Base-by-base conservation (phyloP, 2,329 filamentous ascomycete genomes). In the Diaporthe sp. region DNA sequence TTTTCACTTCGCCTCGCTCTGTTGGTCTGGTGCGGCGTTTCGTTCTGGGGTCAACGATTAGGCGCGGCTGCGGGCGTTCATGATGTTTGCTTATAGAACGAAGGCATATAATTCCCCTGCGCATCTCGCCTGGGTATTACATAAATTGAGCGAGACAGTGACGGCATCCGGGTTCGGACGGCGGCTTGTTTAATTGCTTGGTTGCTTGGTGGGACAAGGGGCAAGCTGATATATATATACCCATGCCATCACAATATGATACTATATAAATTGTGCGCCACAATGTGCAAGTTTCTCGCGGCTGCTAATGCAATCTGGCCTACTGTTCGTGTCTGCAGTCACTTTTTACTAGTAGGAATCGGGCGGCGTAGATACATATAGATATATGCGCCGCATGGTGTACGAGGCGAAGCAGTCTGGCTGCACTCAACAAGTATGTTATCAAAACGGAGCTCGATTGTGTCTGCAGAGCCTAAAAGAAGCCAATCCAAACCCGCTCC, bases 381-480 rank as follows among this genome's bases (percentile, higher is more conserved):
- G 31, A 53, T 10, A n/a, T 39, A 19, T 65, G 42, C 31, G 5
- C 19, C 6, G 13, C 25, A 46, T 9, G 10, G 4, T 22, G 13
- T 9, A n/a, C 22, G 22, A 8, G 28, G 49, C 17, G 31, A 37
- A n/a, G 34, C 44, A 34, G 9, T 46, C 25, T 71, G 22, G 28
- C 7, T 51, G 44, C 44, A 25, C 22, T 39, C 9, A 25, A 51
- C 17, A 46, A 49, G 37, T 4, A 28, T 60, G 2, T 53, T 31
- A 34, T n/a, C 46, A 75, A 71, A 42, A 61, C 39, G 28, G 46
- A 31, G 46, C 74, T 68, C 49, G 37, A 73, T 70, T 75, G 55
- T 17, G 10, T 62, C 46, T 39, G 60, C 60, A 57, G 44, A 62
- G 51, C 57, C 53, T 61, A 61, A 73, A 70, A 13, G 34, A 60